Evolutionary conservation across 2,329 filamentous ascomycete species (phyloP).

Genomic region (Aureobasidium mangrovei): DNA sequence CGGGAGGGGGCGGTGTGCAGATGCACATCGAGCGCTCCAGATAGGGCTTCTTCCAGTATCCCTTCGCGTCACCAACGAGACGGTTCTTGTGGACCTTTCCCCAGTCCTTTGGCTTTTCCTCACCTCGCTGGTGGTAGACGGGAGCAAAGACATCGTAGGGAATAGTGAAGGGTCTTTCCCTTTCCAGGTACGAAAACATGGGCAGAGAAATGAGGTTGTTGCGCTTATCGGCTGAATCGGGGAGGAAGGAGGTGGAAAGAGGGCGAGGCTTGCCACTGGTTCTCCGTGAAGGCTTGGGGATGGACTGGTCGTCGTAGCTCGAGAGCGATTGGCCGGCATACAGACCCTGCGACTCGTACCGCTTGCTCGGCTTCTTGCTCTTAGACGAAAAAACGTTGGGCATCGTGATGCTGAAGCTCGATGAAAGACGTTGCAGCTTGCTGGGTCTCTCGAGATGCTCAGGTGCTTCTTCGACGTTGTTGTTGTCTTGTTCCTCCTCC

Average conservation of each 20-base stretch:
- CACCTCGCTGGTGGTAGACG: slow-evolving; percentile 58
- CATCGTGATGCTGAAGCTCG: slow-evolving; percentile 11
- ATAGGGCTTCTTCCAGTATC: slow-evolving; percentile 26
- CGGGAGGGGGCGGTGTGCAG: slow-evolving; percentile 47
- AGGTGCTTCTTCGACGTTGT: background rate
- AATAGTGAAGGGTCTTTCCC: slow-evolving; percentile 67
- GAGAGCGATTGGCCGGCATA: slow-evolving; percentile 67
- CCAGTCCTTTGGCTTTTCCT: slow-evolving; percentile 91
- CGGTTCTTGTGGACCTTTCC: slow-evolving; percentile 87
- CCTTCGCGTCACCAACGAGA: slow-evolving; percentile 47
- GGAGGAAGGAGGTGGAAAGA: slow-evolving; percentile 5
- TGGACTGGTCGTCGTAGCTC: slow-evolving; percentile 8
- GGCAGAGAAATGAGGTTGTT: slow-evolving; percentile 44
- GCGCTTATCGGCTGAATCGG: slow-evolving; percentile 40
- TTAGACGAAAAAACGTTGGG: slow-evolving; percentile 1
- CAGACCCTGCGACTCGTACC: slow-evolving; percentile 72
- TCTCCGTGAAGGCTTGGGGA: slow-evolving; percentile 2
- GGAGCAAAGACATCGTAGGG: slow-evolving; percentile 88
- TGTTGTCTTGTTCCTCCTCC: slow-evolving; percentile 4
- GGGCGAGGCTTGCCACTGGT: slow-evolving; percentile 1
- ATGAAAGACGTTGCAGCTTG: slow-evolving; percentile 14
- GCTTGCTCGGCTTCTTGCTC: slow-evolving; percentile 49
- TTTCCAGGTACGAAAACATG: slow-evolving; percentile 46
- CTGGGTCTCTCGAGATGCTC: slow-evolving; percentile 12
- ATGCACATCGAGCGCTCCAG: slow-evolving; percentile 48